Conservation (phyloP, 768 basidiomycete genomes). For the Postia placenta region DNA sequence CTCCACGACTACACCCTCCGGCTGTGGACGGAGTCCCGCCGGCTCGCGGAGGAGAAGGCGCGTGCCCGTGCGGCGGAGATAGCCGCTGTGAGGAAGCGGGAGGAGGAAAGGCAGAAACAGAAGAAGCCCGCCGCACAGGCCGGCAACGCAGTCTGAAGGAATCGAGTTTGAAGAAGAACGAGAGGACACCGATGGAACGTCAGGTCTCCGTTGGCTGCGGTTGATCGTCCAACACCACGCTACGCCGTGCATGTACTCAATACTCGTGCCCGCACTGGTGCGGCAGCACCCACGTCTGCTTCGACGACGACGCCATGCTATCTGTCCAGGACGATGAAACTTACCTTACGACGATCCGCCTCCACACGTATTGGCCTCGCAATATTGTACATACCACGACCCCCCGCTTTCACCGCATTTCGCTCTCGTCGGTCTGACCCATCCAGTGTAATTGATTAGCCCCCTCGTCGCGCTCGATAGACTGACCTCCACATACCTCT, state of each 20-base stretch:
- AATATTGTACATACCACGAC: not conserved
- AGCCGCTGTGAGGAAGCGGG: slow-evolving; percentile 8
- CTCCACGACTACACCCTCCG: slow-evolving; percentile 62
- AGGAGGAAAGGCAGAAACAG: slow-evolving; percentile 7
- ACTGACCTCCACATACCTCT: not conserved
- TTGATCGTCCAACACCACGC: not conserved
- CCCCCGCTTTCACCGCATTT: not conserved
- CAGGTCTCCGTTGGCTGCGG: too few species aligned
- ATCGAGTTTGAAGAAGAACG: too few species aligned
- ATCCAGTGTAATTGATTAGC: not conserved
- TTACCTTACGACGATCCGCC: not conserved
- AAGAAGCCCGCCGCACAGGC: not conserved
- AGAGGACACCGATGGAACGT: too few species aligned
- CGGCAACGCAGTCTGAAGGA: slow-evolving; percentile 1
- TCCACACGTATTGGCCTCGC: not conserved
- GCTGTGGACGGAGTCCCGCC: slow-evolving; percentile 63
- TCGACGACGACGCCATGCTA: not conserved
- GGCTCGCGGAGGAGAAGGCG: slow-evolving; percentile 44
- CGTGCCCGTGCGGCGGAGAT: slow-evolving; percentile 13
- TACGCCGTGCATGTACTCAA: not conserved
- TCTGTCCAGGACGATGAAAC: not conserved
- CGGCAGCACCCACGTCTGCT: not conserved
- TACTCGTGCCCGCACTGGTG: not conserved
- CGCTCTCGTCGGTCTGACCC: not conserved
- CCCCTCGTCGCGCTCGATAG: not conserved